Evolutionary conservation across 371 early-diverging fungal genomes (phyloP), one percentile per base, ranked within the genome.

Genomic region (Mortierella sp.): DNA sequence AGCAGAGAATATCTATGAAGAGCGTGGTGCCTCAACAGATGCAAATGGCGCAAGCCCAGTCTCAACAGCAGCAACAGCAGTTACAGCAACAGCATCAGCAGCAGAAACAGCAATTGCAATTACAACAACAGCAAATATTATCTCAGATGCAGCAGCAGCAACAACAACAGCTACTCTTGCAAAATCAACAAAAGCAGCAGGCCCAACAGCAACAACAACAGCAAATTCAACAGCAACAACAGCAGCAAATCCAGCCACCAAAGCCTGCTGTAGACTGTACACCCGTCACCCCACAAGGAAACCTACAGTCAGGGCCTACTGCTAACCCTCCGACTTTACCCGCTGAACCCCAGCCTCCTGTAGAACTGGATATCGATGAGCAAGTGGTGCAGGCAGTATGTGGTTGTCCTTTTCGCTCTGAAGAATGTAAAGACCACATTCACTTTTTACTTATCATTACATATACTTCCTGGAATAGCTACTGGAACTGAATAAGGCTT

Each of bases 401-500:
- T 52, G 12, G 18, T 18, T 18, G 18, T 12, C 5, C 45, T 12
- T 45, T 35, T 35, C 6, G 6, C 3, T 35, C 6, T 35, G 35
- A 35, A 35, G 35, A 35, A 35, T 35, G 35, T 35, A 1, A 35
- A 35, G 35, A 43, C 11, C 32, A 10, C 8, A 47, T 3, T 47
- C 11, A 5, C 14, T 47, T 47, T 47, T 14, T 14, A 20, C 47
- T 20, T 47, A 47, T 18, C 4, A 20, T 47, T 18, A 12, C 18
- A 18, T 5, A 47, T 47, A 12, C 4, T 37, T 37, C 32, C 26
- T 3, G 28, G n/a, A 26, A 22, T 14, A 80, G 76, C 8, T 80
- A 49, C 70, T 80, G n/a, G 81, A 80, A 43, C 39, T 80, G 28
- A 80, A 75, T 66, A 80, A 69, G 65, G 81, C 75, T 28, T 63